phyloP scores from a whole-genome alignment of 2,329 filamentous ascomycete species.

The Aureobasidium sp. region DNA sequence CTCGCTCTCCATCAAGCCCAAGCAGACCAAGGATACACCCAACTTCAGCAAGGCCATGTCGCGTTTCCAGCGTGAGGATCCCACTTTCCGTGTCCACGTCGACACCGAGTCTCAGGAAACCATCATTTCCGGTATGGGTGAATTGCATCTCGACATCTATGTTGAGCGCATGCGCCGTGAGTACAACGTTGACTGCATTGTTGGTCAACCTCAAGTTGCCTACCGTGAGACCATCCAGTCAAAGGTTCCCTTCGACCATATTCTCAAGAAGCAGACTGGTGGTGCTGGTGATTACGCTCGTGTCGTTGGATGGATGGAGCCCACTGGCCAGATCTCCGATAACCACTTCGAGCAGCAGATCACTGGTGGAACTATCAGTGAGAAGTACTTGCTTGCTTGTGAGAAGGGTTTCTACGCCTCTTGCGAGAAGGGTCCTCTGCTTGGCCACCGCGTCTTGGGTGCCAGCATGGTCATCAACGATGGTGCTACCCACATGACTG shows the following conservation, averaged over 20 bases:
- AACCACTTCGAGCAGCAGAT: conserved; percentile 86
- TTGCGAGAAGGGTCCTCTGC: conserved; percentile 78
- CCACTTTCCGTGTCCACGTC: conserved; percentile 91
- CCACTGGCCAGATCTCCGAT: conserved; percentile 61
- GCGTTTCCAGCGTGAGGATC: conserved; percentile 96
- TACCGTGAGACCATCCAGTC: conserved; percentile 90
- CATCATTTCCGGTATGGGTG: conserved; percentile 97
- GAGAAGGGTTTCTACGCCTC: conserved; percentile 86
- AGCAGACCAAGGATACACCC: conserved; percentile 81
- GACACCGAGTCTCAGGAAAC: conserved; percentile 91
- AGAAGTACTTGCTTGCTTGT: conserved; percentile 92
- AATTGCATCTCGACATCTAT: conserved; percentile 94
- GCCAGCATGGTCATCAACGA: conserved; percentile 89
- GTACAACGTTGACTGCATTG: conserved; percentile 92
- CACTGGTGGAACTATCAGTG: conserved; percentile 80
- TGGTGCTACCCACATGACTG: conserved; percentile 92
- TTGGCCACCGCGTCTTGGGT: conserved; percentile 89
- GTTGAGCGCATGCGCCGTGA: conserved; percentile 94
- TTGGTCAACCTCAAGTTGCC: conserved; percentile 93
- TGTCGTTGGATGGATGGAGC: conserved; percentile 87
- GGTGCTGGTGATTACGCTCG: conserved; percentile 93
- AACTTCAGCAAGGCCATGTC: conserved; percentile 99
- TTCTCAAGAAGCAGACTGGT: conserved; percentile 91
- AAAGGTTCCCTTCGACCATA: conserved; percentile 78
- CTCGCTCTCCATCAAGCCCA: conserved; percentile 93